A percentile compares a stretch with the other conserved stretches of the same genome.
phyloP scores from a whole-genome alignment of 2,329 filamentous ascomycete species.

The Diaporthe eres region DNA sequence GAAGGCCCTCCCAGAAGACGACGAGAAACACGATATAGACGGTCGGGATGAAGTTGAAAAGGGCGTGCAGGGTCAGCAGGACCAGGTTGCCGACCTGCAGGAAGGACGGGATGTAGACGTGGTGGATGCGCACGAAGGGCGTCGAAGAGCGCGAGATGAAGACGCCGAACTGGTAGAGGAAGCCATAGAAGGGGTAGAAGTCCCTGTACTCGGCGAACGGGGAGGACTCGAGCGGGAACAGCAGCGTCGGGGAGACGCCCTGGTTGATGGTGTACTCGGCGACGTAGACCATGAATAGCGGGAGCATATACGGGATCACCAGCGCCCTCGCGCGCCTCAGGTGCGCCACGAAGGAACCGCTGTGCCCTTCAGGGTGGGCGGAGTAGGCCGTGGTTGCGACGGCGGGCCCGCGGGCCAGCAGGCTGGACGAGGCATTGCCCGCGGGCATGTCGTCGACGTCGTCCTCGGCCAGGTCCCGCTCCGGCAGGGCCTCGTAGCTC shows the following conservation, averaged over 20 bases:
- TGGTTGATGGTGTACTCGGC: constrained; percentile 99
- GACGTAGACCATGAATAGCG: constrained; percentile 91
- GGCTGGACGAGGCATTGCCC: constrained; percentile 61
- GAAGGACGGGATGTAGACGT: constrained; percentile 85
- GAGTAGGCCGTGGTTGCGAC: constrained; percentile 58
- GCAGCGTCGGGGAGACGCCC: constrained; percentile 88
- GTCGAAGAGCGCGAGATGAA: constrained; percentile 95
- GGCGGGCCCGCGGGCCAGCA: constrained; percentile 61
- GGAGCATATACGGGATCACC: constrained; percentile 88
- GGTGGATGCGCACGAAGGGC: constrained; percentile 85
- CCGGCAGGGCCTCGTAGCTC: constrained; percentile 68
- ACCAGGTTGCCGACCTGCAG: constrained; percentile 85
- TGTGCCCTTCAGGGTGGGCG: constrained; percentile 48
- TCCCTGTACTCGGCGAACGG: constrained; percentile 87
- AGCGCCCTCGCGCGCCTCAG: constrained; percentile 78
- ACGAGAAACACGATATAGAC: constrained; percentile 89
- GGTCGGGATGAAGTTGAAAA: constrained; percentile 85
- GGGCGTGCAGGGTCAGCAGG: constrained; percentile 80
- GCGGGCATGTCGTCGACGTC: constrained; percentile 53
- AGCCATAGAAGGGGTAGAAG: constrained; percentile 95
- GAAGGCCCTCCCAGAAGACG: constrained; percentile 93
- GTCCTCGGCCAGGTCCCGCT: constrained; percentile 55
- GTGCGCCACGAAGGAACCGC: constrained; percentile 59
- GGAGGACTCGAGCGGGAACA: constrained; percentile 83
- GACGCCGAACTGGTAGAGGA: constrained; percentile 94